Conservation (phyloP, 2,329 filamentous ascomycete genomes). For the Aspergillus aculeatinus region DNA sequence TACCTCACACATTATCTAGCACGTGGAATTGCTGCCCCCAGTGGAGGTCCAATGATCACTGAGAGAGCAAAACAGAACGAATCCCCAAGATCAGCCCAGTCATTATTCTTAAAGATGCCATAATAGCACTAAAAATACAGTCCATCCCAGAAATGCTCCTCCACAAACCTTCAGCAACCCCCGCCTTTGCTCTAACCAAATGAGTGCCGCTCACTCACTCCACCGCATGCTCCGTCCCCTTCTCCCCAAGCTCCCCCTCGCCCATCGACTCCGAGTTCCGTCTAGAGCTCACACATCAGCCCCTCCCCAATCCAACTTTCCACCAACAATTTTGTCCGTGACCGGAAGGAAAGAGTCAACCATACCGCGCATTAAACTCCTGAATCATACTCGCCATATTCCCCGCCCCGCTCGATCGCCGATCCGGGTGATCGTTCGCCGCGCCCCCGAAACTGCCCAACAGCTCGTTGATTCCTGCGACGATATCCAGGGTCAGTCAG, state of each 20-base stretch:
- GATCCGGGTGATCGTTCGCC: constrained; percentile 18
- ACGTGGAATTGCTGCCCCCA: too few species aligned
- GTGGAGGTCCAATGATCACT: too few species aligned
- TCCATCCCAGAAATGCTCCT: too few species aligned
- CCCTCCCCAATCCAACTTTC: neutral
- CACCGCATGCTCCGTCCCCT: neutral
- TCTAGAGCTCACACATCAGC: neutral
- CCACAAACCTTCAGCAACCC: too few species aligned
- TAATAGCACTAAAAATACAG: too few species aligned
- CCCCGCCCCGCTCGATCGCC: constrained; percentile 16
- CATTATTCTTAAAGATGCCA: too few species aligned
- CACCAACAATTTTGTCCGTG: neutral
- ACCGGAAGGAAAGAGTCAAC: neutral
- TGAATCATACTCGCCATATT: constrained; percentile 45
- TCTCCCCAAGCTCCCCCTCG: too few species aligned
- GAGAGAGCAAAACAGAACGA: too few species aligned
- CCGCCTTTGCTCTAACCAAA: too few species aligned
- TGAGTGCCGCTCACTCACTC: neutral
- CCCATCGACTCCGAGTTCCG: neutral
- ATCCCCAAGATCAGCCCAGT: too few species aligned
- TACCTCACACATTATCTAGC: too few species aligned
- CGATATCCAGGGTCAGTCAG: neutral
- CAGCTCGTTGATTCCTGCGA: constrained; percentile 61
- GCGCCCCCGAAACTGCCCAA: constrained; percentile 35
- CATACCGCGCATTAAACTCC: constrained; percentile 31